Percentiles rank a stretch among this genome's conserved stretches.
These are phyloP conservation scores for Polygonum aviculare DNA, from an alignment of 148 eudicot species.

Conservation along the genomic window DNA sequence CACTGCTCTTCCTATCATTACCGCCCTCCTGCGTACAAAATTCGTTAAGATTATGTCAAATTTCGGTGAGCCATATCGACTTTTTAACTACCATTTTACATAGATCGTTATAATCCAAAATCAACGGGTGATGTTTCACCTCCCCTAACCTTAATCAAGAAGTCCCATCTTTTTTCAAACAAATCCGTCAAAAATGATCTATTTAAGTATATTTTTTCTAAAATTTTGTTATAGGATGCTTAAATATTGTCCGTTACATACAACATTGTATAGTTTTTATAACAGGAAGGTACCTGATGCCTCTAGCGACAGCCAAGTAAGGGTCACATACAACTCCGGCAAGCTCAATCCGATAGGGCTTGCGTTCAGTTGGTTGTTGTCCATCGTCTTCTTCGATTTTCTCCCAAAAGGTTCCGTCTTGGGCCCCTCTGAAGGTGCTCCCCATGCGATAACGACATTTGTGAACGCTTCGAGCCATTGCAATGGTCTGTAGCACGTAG, in stretches of 20 bases:
- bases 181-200: too few relatives aligned
- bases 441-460: conserved; percentile 73
- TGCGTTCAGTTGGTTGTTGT: neutral
- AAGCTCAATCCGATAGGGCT: conserved; percentile 72
- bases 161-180: too few relatives aligned
- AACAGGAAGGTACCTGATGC: conserved; percentile 21
- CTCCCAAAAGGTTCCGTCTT: conserved; percentile 49
- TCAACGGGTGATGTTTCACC: too few relatives aligned
- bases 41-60: too few relatives aligned
- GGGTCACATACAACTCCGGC: conserved; percentile 93
- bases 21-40: conserved; percentile 49
- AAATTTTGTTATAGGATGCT: too few relatives aligned
- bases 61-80: too few relatives aligned
- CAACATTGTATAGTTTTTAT: too few relatives aligned
- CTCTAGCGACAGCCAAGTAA: conserved; percentile 78
- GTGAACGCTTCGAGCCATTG: conserved; percentile 76
- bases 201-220: too few relatives aligned
- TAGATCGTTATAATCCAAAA: too few relatives aligned
- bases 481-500: conserved; percentile 58
- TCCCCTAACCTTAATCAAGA: too few relatives aligned
- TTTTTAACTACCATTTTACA: too few relatives aligned
- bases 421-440: conserved; percentile 37
- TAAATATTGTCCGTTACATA: too few relatives aligned
- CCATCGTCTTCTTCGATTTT: conserved; percentile 33
- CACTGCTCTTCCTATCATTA: conserved; percentile 68